phyloP scores from a whole-genome alignment of 805 yeast genomes.

The Saturnispora ahearnii region DNA sequence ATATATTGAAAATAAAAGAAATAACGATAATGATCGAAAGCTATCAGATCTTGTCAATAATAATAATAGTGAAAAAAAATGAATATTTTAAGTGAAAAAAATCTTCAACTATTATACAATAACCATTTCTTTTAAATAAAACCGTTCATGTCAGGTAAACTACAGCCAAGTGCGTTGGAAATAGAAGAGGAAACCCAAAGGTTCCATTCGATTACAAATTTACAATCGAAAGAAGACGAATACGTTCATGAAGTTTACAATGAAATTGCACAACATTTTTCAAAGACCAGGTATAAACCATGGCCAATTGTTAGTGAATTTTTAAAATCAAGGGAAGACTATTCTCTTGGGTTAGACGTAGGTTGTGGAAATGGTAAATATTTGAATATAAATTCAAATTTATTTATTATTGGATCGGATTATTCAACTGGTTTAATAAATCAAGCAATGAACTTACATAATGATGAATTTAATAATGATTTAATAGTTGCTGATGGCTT shows the following conservation, averaged over 20 bases:
- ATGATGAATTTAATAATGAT: conserved; percentile 32
- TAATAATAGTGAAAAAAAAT: background rate
- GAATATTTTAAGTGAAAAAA: background rate
- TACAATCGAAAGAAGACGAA: conserved; percentile 56
- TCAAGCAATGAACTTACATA: conserved; percentile 45
- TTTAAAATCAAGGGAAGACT: conserved; percentile 37
- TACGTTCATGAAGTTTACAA: conserved; percentile 91
- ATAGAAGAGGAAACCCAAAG: conserved; percentile 22
- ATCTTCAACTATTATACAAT: background rate
- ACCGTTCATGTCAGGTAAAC: conserved; percentile 21
- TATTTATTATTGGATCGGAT: conserved; percentile 68
- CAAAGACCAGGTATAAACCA: conserved; percentile 89
- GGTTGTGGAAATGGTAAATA: conserved; percentile 99
- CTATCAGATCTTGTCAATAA: background rate
- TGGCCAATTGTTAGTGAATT: conserved; percentile 92
- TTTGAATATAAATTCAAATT: conserved; percentile 55
- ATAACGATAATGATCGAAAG: background rate
- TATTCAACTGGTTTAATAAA: conserved; percentile 58
- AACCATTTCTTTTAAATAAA: background rate
- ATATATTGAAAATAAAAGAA: too few species aligned
- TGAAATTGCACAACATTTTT: conserved; percentile 86
- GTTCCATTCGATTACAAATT: conserved; percentile 29
- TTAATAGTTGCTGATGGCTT: conserved; percentile 78
- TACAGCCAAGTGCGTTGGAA: conserved; percentile 25
- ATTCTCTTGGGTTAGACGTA: conserved; percentile 77